Evolutionary conservation across 495 filamentous ascomycete species (phyloP).

Genomic region (Sphaerosporella brunnea): DNA sequence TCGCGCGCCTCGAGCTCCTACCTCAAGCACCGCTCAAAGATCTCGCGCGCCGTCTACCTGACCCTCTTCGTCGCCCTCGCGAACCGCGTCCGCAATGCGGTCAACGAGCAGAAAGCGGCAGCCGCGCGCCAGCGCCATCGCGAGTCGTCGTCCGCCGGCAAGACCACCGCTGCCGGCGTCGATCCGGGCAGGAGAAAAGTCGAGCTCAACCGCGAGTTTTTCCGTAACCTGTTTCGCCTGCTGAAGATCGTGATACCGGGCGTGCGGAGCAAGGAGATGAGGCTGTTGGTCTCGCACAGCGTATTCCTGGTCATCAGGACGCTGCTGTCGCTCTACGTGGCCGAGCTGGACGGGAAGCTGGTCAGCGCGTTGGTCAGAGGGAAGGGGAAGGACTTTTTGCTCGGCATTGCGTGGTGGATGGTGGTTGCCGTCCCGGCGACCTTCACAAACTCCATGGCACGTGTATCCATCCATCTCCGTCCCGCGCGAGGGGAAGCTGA

Average conservation of each 20-base stretch:
- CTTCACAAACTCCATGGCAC: conserved; percentile 96
- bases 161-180: conserved; percentile 18
- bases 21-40: conserved; percentile 65
- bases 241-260: conserved; percentile 78
- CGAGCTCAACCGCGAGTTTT: conserved; percentile 89
- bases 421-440: conserved; percentile 90
- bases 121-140: conserved; percentile 50
- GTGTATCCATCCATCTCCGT: too few relatives aligned
- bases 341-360: conserved; percentile 80
- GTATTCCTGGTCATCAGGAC: conserved; percentile 69
- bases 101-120: conserved; percentile 82
- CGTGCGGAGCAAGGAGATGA: conserved; percentile 71
- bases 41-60: conserved; percentile 81
- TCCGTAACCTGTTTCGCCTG: conserved; percentile 61
- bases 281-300: conserved; percentile 69
- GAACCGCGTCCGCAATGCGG: conserved; percentile 78
- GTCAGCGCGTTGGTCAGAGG: conserved; percentile 84
- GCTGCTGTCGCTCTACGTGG: conserved; percentile 83
- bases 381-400: conserved; percentile 76
- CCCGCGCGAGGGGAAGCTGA: too few relatives aligned
- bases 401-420: conserved; percentile 96
- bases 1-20: conserved; percentile 58
- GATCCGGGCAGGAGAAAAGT: conserved; percentile 42
- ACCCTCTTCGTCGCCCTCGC: conserved; percentile 76
- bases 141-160: conserved; percentile 28